These are phyloP conservation scores for Fusarium sp. DNA, from an alignment of 2,329 filamentous ascomycete genomes.

Conservation along the genomic window DNA sequence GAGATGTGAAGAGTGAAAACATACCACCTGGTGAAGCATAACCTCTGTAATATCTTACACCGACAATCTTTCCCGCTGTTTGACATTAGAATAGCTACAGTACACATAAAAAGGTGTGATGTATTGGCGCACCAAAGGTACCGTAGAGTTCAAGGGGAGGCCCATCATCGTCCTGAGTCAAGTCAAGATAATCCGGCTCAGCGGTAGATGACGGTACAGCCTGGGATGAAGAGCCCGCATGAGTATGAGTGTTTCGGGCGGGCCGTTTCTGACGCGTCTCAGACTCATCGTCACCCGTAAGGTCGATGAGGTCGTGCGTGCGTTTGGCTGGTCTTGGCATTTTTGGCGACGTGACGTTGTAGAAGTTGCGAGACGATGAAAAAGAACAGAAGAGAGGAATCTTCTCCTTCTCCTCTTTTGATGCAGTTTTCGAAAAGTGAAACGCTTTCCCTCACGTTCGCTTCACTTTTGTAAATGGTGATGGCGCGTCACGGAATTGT, in stretches of 20 bases:
- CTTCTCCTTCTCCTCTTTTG: background rate
- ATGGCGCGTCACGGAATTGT: conserved; percentile 21
- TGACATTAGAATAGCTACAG: conserved; percentile 7
- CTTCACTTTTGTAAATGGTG: background rate
- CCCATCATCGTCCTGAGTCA: conserved; percentile 58
- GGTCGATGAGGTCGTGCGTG: conserved; percentile 52
- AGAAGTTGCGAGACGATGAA: background rate
- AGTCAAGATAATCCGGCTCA: conserved; percentile 55
- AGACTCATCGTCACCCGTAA: conserved; percentile 52
- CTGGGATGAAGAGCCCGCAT: conserved; percentile 23
- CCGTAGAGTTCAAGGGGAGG: conserved; percentile 60
- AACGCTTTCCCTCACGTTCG: background rate
- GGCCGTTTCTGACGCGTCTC: conserved; percentile 44
- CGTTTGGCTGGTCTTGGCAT: conserved; percentile 51
- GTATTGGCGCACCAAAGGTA: conserved; percentile 51
- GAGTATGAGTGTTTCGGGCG: conserved; percentile 19
- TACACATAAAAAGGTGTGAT: background rate
- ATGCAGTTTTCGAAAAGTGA: background rate
- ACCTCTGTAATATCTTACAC: conserved; percentile 70
- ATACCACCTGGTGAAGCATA: conserved; percentile 66
- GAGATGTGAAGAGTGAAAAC: background rate
- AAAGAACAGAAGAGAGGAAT: background rate
- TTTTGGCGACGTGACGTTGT: background rate
- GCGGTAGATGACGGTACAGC: conserved; percentile 25
- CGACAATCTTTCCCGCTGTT: conserved; percentile 61